phyloP scores from a whole-genome alignment of 352 stramenopile species.

The Globisporangium parvum region DNA sequence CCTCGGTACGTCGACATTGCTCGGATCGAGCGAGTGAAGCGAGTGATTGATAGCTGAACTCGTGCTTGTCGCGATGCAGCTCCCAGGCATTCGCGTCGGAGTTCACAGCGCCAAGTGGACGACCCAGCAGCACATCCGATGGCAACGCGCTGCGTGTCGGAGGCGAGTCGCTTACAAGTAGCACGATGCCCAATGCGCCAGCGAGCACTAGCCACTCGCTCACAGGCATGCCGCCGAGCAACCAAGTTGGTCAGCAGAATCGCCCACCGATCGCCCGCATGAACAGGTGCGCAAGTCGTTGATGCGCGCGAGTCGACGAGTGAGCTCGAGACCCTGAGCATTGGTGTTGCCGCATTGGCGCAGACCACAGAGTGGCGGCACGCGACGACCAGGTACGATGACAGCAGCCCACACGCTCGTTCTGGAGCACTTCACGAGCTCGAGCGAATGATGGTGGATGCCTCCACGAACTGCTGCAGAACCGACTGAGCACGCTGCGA shows the following conservation, averaged over 20 bases:
- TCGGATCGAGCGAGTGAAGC: neutral
- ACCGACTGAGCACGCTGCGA: neutral
- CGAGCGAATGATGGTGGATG: neutral
- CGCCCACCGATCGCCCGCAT: conserved; percentile 4
- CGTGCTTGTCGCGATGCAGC: conserved; percentile 7
- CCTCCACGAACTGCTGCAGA: neutral
- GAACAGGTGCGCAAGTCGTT: conserved; percentile 2
- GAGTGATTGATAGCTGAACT: neutral
- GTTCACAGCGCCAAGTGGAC: conserved; percentile 15
- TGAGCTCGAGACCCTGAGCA: too few relatives aligned
- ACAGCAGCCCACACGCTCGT: neutral
- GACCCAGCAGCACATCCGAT: conserved; percentile 4
- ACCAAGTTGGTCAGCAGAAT: conserved; percentile 11
- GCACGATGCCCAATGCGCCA: neutral
- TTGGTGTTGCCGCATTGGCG: neutral
- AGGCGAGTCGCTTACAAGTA: conserved; percentile 3
- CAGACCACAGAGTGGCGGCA: conserved; percentile 48
- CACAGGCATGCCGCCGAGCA: conserved; percentile 3
- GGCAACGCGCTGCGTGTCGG: conserved; percentile 4
- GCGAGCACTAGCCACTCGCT: neutral
- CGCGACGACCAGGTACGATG: conserved; percentile 26
- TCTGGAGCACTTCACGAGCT: neutral
- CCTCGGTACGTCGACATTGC: conserved; percentile 16
- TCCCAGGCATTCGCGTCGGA: conserved; percentile 23
- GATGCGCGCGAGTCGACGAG: neutral